phyloP scores from a whole-genome alignment of 1,284 basidiomycete species.

The Leccinum cinnamomeum region DNA sequence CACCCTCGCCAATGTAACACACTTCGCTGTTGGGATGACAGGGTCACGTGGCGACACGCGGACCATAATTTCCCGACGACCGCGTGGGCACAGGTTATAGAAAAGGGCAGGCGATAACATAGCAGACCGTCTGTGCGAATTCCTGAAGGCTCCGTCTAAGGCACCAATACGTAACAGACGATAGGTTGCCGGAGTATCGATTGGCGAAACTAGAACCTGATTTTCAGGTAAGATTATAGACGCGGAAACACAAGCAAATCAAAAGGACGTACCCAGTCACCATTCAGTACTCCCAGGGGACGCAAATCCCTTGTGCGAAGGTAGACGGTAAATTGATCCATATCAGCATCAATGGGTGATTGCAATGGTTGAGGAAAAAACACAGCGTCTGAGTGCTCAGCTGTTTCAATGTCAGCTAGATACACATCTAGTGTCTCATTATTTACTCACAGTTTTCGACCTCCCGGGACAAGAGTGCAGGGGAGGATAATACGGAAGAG shows the following conservation, averaged over 20 bases:
- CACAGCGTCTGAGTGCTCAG: constrained; percentile 11
- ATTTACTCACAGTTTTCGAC: constrained; percentile 16
- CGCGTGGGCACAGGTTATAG: constrained; percentile 24
- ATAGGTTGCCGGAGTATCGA: constrained; percentile 29
- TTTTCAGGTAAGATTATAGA: constrained; percentile 3
- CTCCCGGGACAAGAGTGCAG: constrained; percentile 15
- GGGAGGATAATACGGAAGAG: constrained; percentile 26
- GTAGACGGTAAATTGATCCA: constrained; percentile 55
- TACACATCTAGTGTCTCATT: neutral
- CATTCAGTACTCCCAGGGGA: constrained; percentile 74
- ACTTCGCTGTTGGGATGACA: constrained; percentile 65
- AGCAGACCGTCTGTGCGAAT: constrained; percentile 43
- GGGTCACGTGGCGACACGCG: constrained; percentile 44
- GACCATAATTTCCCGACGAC: constrained; percentile 28
- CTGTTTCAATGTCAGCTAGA: constrained; percentile 7
- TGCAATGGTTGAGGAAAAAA: constrained; percentile 36
- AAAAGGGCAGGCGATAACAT: constrained; percentile 29
- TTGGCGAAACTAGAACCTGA: constrained; percentile 31
- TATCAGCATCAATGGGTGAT: constrained; percentile 32
- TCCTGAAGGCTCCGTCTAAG: constrained; percentile 44
- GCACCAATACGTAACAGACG: constrained; percentile 61
- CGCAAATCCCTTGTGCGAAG: constrained; percentile 65
- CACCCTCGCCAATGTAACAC: constrained; percentile 80
- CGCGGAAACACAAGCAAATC: constrained; percentile 2
- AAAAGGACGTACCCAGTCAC: constrained; percentile 76